phyloP scores from a whole-genome alignment of 2,329 filamentous ascomycete species.

The Rhexocercosporidium sp. region DNA sequence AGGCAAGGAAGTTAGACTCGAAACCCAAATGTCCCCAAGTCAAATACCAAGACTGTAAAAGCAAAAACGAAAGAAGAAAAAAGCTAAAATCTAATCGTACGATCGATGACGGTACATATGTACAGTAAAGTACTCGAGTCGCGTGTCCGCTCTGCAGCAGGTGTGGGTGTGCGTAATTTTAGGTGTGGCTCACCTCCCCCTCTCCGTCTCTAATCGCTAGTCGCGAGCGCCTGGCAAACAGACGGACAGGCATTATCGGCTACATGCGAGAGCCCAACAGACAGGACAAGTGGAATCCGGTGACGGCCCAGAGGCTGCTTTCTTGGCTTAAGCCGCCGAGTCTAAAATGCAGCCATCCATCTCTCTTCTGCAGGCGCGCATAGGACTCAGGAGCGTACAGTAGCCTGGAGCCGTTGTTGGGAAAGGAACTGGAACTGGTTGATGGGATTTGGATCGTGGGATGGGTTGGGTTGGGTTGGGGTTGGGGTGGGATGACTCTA shows the following conservation, averaged over 20 bases:
- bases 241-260: conserved; percentile 17
- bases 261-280: conserved; percentile 19
- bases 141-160: no score
- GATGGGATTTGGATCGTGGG: no score
- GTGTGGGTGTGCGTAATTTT: background rate
- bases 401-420: no score
- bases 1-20: background rate
- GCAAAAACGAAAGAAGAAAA: background rate
- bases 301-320: conserved; percentile 28
- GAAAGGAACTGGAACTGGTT: no score
- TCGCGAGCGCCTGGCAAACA: no score
- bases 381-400: conserved; percentile 17
- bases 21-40: background rate
- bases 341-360: conserved; percentile 25
- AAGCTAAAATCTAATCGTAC: no score
- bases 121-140: no score
- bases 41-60: background rate
- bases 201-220: no score
- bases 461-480: no score
- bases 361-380: conserved; percentile 17
- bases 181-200: background rate
- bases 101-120: no score
- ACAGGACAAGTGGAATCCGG: conserved; percentile 8
- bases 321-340: conserved; percentile 26
- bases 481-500: no score